A percentile compares a stretch with the other conserved stretches of the same genome.
Evolutionary conservation across 2,329 filamentous ascomycete genomes (phyloP).

Genomic region (Chalara sp.): DNA sequence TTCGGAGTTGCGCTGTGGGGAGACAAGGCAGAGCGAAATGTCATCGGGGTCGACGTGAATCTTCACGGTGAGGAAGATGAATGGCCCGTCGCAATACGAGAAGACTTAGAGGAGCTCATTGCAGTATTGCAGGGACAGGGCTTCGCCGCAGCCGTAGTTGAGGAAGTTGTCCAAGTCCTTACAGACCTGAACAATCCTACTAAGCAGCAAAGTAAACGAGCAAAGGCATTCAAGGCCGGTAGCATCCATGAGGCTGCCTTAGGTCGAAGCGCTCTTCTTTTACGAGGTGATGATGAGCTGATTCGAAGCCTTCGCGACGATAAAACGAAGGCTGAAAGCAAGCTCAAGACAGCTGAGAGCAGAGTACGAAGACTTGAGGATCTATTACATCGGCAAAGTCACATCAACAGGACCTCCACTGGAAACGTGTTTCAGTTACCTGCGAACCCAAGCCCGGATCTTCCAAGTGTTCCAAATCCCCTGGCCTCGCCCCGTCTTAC

Average conservation of each 20-base stretch:
- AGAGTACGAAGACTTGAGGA: slow-evolving; percentile 88
- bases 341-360: slow-evolving; percentile 77
- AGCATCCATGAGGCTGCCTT: slow-evolving; percentile 88
- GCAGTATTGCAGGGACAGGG: slow-evolving; percentile 57
- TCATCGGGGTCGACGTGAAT: slow-evolving; percentile 78
- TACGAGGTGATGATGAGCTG: slow-evolving; percentile 83
- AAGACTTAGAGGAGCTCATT: slow-evolving; percentile 72
- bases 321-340: slow-evolving; percentile 67
- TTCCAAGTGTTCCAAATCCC: slow-evolving; percentile 39
- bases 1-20: slow-evolving; percentile 65
- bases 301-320: slow-evolving; percentile 73
- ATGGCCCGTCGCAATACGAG: slow-evolving; percentile 72
- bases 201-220: slow-evolving; percentile 76
- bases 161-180: slow-evolving; percentile 69
- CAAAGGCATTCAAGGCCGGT: slow-evolving; percentile 93
- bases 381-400: slow-evolving; percentile 76
- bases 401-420: slow-evolving; percentile 45
- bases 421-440: slow-evolving; percentile 49
- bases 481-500: slow-evolving; percentile 21
- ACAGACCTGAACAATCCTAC: slow-evolving; percentile 76
- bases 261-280: slow-evolving; percentile 76
- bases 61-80: slow-evolving; percentile 70
- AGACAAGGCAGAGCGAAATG: slow-evolving; percentile 59
- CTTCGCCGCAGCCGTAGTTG: slow-evolving; percentile 57
- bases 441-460: slow-evolving; percentile 36